These are phyloP conservation scores for Prunus fruticosa DNA, from an alignment of 306 rosid genomes.

Conservation along the genomic window DNA sequence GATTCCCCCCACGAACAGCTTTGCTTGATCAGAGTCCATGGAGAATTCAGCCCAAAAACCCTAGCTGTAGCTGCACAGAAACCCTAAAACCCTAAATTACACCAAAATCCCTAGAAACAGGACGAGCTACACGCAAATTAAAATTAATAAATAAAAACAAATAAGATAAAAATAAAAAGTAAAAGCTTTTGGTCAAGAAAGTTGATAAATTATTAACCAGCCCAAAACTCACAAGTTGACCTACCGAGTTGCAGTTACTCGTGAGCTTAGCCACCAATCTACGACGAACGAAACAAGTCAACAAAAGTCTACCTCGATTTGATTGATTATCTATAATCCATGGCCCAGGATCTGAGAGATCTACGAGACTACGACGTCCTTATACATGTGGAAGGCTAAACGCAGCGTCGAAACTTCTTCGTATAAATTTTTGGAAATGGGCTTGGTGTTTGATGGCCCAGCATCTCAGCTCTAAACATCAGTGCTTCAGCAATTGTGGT, in stretches of 20 bases:
- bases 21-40: conserved; percentile 57
- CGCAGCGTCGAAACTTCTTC: no score
- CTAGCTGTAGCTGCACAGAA: conserved; percentile 29
- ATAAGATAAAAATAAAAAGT: not conserved
- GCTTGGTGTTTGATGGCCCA: no score
- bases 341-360: no score
- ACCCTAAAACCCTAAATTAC: conserved; percentile 49
- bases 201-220: not conserved
- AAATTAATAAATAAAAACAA: not conserved
- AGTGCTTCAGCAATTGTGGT: not conserved
- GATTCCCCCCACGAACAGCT: conserved; percentile 64
- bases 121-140: not conserved
- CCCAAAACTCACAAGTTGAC: not conserved
- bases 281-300: not conserved
- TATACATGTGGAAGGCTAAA: no score
- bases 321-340: no score
- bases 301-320: no score
- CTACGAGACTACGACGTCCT: no score
- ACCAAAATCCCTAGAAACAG: conserved; percentile 27
- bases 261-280: not conserved
- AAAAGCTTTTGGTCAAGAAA: no score
- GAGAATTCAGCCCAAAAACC: conserved; percentile 12
- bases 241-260: not conserved
- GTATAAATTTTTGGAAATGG: no score
- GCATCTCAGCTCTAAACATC: no score